Evolutionary conservation across 495 filamentous ascomycete genomes (phyloP).

Genomic region (Poronia punctata): DNA sequence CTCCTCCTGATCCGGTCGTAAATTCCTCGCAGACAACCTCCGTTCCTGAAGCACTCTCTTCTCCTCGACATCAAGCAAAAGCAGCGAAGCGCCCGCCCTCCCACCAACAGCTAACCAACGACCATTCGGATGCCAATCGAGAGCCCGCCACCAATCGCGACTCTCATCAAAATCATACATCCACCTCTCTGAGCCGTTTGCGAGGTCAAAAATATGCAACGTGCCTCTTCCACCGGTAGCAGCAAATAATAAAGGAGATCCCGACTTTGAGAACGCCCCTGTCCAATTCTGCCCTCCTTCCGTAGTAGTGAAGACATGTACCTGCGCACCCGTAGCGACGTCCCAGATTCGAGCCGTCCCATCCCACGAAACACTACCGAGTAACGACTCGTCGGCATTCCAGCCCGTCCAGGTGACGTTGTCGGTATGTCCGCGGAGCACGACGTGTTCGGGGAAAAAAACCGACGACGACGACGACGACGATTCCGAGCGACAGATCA

Average conservation of each 20-base stretch:
- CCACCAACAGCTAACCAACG: background rate
- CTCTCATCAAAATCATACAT: background rate
- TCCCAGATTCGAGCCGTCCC: constrained; percentile 25
- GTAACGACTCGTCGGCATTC: constrained; percentile 20
- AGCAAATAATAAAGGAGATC: too few relatives aligned
- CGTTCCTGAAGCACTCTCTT: background rate
- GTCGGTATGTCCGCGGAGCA: constrained; percentile 28
- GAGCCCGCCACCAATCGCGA: background rate
- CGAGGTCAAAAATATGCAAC: background rate
- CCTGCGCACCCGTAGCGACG: constrained; percentile 14
- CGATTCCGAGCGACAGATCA: background rate
- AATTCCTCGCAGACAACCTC: background rate
- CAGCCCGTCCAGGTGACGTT: constrained; percentile 26
- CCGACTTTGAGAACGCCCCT: background rate
- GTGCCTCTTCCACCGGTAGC: background rate
- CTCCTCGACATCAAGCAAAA: background rate
- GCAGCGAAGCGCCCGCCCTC: background rate
- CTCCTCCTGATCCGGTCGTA: background rate
- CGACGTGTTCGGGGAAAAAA: too few relatives aligned
- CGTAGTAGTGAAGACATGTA: constrained; percentile 12
- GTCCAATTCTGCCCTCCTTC: background rate
- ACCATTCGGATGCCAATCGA: background rate
- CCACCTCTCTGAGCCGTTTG: background rate
- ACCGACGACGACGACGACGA: too few relatives aligned
- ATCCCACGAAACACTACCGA: constrained; percentile 29